Base-by-base conservation (phyloP, 768 basidiomycete species). In the Leccinum truebloodii region DNA sequence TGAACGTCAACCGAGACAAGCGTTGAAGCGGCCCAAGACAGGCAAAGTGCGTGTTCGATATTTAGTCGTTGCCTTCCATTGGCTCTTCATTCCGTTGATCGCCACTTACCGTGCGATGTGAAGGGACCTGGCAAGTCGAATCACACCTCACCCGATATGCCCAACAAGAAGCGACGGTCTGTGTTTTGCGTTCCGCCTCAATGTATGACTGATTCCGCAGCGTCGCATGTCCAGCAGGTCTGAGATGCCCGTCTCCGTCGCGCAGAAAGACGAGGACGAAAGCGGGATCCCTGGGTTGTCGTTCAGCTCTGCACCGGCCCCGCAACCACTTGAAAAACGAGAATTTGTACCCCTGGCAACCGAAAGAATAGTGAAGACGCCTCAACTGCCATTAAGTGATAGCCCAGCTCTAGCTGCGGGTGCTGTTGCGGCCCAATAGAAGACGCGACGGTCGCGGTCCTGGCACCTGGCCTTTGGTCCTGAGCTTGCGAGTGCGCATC, bases 151-250 rank as follows among this genome's bases (percentile, higher is more conserved):
- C 83, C 87, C 10, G 88, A 90, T 61, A 78, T 85, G 76, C 89
- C 89, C n/a, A 87, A 87, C 69, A 91, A 91, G 80, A 88, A 87
- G 72, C 83, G 84, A 84, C 87, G 88, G 89, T 90, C 78, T 77
- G 86, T 86, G 67, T 67, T 68, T 71, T 68, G 64, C 57, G 35
- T 35, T 59, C 35, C 28, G 14, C 30, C 3, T n/a, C 32, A 58
- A 41, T 55, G 54, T 68, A 60, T 57, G 63, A 62, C 69, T 75
- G 67, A 71, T 62, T 60, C 68, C 70, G 65, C 73, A 68, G 67
- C 64, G 61, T 63, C 68, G 63, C 65, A 63, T 69, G 69, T 67
- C 69, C 49, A 67, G 62, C 70, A 86, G 83, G 71, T 86, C 83
- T 60, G 67, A 73, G 51, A 66, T 67, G 59, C 64, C 68, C 5